Evolutionary conservation across 352 stramenopile species (phyloP).

Genomic region (Phytopythium chamaehyphon): DNA sequence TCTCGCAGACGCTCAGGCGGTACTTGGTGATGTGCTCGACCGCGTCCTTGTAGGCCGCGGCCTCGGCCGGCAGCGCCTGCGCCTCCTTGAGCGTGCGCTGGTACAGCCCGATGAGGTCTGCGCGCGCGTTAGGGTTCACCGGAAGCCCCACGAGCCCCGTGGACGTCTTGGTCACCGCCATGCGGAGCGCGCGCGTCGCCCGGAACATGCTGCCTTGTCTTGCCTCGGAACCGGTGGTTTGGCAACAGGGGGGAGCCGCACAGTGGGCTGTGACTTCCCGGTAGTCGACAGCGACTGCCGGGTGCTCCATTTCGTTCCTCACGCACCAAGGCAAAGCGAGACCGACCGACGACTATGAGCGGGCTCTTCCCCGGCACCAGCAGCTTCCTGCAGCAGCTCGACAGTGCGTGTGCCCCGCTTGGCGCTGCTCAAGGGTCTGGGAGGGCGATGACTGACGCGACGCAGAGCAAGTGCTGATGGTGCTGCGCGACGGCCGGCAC

Average conservation of each 20-base stretch:
- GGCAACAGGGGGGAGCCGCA: neutral
- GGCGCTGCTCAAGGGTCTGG: neutral
- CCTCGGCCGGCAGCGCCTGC: constrained; percentile 65
- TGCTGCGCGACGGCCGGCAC: constrained; percentile 95
- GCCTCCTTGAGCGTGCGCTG: constrained; percentile 77
- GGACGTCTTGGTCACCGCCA: constrained; percentile 85
- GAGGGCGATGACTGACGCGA: constrained; percentile 4
- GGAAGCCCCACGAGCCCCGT: constrained; percentile 82
- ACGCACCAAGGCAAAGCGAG: too few species aligned
- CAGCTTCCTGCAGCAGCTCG: constrained; percentile 80
- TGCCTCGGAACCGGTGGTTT: neutral
- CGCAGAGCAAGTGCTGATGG: constrained; percentile 87
- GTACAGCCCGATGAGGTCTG: constrained; percentile 84
- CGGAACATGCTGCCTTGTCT: constrained; percentile 55
- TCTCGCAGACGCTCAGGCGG: constrained; percentile 69
- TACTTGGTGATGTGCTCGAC: constrained; percentile 87
- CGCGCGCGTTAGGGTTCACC: constrained; percentile 79
- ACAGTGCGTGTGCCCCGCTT: constrained; percentile 45
- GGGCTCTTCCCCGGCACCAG: constrained; percentile 74
- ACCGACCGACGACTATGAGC: constrained; percentile 41
- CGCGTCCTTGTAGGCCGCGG: constrained; percentile 67
- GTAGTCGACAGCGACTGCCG: too few species aligned
- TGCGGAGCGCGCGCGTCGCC: constrained; percentile 74
- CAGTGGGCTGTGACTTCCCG: neutral
- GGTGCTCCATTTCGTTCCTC: too few species aligned